These are phyloP conservation scores for Leccinellum albellum DNA, from an alignment of 768 basidiomycete species.

Conservation along the genomic window DNA sequence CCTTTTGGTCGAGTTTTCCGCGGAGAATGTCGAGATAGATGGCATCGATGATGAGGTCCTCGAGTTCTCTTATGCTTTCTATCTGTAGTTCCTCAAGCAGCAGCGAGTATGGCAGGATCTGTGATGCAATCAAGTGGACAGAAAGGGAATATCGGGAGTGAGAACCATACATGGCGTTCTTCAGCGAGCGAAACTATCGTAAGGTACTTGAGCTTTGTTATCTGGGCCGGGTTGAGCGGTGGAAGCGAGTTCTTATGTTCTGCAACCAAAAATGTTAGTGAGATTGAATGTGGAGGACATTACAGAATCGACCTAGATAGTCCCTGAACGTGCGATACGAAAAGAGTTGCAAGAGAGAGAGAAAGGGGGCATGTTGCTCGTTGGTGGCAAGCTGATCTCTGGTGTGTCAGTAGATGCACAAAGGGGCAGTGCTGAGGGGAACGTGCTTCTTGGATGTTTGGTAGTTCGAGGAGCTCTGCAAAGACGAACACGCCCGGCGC, in stretches of 20 bases:
- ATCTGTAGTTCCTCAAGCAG: constrained; percentile 72
- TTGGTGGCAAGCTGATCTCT: constrained; percentile 57
- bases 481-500: constrained; percentile 93
- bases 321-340: constrained; percentile 85
- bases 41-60: constrained; percentile 95
- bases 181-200: constrained; percentile 83
- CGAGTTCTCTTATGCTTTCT: constrained; percentile 79
- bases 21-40: constrained; percentile 89
- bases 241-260: constrained; percentile 68
- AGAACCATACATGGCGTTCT: constrained; percentile 61
- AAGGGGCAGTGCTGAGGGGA: neutral
- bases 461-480: constrained; percentile 77
- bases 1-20: constrained; percentile 91
- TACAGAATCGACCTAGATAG: constrained; percentile 62
- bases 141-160: neutral
- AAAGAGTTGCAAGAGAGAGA: constrained; percentile 77
- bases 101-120: constrained; percentile 81
- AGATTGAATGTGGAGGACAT: neutral
- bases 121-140: neutral
- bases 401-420: neutral
- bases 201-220: constrained; percentile 87
- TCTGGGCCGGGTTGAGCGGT: constrained; percentile 65
- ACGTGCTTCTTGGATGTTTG: constrained; percentile 80
- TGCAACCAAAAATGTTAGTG: constrained; percentile 29
- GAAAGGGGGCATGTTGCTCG: constrained; percentile 60